These are phyloP conservation scores for Peronosclerospora sorghi DNA, from an alignment of 352 stramenopile species.

Conservation along the genomic window DNA sequence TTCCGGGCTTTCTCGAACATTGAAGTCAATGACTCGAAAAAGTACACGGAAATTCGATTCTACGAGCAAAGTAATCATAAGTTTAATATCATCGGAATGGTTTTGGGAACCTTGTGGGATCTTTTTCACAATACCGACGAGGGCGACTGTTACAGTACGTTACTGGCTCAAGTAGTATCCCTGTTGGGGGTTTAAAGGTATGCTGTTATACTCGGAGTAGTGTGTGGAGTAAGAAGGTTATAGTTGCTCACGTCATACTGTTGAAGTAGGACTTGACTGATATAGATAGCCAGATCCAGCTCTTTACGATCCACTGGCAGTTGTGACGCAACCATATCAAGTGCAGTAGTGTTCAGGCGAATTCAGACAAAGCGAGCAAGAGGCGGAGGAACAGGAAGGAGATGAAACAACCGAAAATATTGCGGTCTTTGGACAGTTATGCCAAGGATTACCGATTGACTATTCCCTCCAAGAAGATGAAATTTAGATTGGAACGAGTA, in stretches of 20 bases:
- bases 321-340: too few relatives aligned
- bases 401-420: too few relatives aligned
- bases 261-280: constrained; percentile 46
- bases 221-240: neutral
- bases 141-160: constrained; percentile 74
- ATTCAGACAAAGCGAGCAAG: too few relatives aligned
- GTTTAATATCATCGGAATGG: constrained; percentile 50
- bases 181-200: constrained; percentile 71
- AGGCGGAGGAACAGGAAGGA: too few relatives aligned
- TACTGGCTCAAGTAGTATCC: constrained; percentile 70
- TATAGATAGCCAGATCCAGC: constrained; percentile 56
- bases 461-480: too few relatives aligned
- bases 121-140: constrained; percentile 44
- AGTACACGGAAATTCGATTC: constrained; percentile 53
- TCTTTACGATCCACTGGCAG: constrained; percentile 73
- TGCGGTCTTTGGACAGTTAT: too few relatives aligned
- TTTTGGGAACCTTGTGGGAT: constrained; percentile 68
- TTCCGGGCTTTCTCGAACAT: constrained; percentile 64
- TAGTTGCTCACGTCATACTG: neutral
- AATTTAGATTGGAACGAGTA: too few relatives aligned
- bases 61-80: constrained; percentile 25
- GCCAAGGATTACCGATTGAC: too few relatives aligned
- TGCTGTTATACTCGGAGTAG: neutral
- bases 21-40: constrained; percentile 81
- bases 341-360: too few relatives aligned